Base-by-base conservation (phyloP, 1,284 basidiomycete species). In the Cerrena zonata region DNA sequence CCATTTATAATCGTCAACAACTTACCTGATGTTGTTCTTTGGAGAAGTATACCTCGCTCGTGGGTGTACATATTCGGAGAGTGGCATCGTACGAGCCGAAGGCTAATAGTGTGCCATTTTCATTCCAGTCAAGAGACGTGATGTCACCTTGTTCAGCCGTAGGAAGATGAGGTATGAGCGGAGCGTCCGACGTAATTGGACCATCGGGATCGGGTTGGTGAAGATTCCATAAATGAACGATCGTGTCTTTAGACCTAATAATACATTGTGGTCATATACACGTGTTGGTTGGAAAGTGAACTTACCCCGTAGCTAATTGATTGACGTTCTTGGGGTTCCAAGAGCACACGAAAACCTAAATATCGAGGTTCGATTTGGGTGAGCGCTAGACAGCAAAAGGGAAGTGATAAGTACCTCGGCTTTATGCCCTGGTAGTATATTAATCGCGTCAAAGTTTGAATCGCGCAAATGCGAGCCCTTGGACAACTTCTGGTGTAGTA, bases 291-390 rank as follows among this genome's bases (percentile, higher is more conserved):
- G 47, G n/a, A 25, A 13, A 36, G 43, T 22, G 44, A 53, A 61
- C 76, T 49, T 65, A 89, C 83, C 90, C 90, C 26, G 89, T 84
- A 24, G 88, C 87, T 15, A 92, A 67, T 13, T 84, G 62, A 39
- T 76, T 73, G 24, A 71, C 71, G n/a, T 78, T 72, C 40, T 69
- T 72, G 7, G 89, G 86, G 65, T 89, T 91, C 77, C 87, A 92
- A 3, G 84, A 78, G 53, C 86, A 88, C 5, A 88, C 82, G 53
- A 91, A 91, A 2, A 91, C 85, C 86, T 90, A 58, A 19, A 42
- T 50, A 27, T 34, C 25, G n/a, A n/a, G 21, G n/a, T 7, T 25
- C 12, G 18, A 46, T 13, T 46, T 19, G 41, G 18, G 5, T 24
- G 13, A 40, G 41, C 18, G 42, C 41, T 11, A 18, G 13, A 50